Conservation (phyloP, 176 grass and related monocot genomes). For the Rhynchospora pubera region DNA sequence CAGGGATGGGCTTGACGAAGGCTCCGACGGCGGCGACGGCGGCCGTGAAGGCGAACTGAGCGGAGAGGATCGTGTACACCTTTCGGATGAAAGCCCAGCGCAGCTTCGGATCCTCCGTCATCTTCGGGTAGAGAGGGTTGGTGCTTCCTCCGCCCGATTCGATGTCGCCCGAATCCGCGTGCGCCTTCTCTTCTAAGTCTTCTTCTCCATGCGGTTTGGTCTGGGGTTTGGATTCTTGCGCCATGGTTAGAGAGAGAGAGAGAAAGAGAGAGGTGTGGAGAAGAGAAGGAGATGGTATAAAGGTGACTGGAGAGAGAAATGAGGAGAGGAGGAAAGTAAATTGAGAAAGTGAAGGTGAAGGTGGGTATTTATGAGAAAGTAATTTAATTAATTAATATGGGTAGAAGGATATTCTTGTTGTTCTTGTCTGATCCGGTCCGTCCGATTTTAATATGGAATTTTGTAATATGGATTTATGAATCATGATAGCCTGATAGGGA, state of each 20-base stretch:
- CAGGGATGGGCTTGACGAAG: conserved; percentile 27
- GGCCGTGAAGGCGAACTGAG: conserved; percentile 41
- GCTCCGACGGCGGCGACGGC: conserved; percentile 18
- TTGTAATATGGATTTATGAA: no score
- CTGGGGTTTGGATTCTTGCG: background rate
- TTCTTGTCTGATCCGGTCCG: no score
- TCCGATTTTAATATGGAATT: no score
- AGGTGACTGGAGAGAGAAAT: no score
- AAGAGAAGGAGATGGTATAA: no score
- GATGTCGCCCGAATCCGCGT: background rate
- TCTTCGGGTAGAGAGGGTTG: conserved; percentile 16
- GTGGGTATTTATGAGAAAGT: no score
- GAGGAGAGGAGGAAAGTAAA: no score
- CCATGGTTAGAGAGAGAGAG: background rate
- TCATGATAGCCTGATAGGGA: no score
- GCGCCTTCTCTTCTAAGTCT: no score
- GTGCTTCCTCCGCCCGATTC: background rate
- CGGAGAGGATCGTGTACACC: conserved; percentile 46
- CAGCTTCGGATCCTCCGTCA: conserved; percentile 43
- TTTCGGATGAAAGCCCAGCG: conserved; percentile 61
- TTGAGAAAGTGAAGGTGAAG: no score
- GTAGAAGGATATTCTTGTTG: no score
- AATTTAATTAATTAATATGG: no score
- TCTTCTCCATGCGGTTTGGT: background rate
- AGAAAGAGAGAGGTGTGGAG: background rate